phyloP scores from a whole-genome alignment of 2,329 filamentous ascomycete genomes.

The Parasarocladium wereldwijsianum region DNA sequence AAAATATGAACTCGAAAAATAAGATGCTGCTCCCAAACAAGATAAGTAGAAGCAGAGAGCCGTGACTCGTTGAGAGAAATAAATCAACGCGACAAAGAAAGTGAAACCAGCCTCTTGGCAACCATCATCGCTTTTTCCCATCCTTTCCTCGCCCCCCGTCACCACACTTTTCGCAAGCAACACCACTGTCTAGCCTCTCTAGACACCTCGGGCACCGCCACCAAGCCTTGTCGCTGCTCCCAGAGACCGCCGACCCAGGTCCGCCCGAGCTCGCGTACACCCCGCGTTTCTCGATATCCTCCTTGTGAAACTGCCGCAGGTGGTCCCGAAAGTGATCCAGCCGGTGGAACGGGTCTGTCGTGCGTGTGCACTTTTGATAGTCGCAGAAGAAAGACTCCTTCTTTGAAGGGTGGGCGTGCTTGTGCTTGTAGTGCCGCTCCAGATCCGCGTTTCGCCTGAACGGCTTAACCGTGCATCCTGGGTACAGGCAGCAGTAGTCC shows the following conservation, averaged over 20 bases:
- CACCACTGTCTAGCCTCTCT: too few relatives aligned
- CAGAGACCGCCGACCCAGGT: conserved; percentile 16
- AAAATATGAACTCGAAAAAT: too few relatives aligned
- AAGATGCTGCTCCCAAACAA: too few relatives aligned
- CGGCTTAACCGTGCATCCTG: conserved; percentile 26
- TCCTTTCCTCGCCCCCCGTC: too few relatives aligned
- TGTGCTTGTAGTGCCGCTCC: conserved; percentile 34
- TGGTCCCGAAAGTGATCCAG: conserved; percentile 44
- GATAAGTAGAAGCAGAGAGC: too few relatives aligned
- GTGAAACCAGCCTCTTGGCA: too few relatives aligned
- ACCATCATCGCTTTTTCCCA: too few relatives aligned
- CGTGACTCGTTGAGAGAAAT: too few relatives aligned
- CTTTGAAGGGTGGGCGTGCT: conserved; percentile 25
- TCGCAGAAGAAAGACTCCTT: conserved; percentile 34
- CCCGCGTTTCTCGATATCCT: conserved; percentile 34
- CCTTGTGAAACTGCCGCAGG: conserved; percentile 37
- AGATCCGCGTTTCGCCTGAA: conserved; percentile 41
- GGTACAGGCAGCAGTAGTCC: conserved; percentile 20
- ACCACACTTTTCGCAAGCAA: too few relatives aligned
- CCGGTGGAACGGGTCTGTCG: conserved; percentile 31
- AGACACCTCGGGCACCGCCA: conserved; percentile 4
- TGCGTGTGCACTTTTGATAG: conserved; percentile 32
- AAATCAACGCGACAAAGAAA: too few relatives aligned
- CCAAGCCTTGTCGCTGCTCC: conserved; percentile 1
- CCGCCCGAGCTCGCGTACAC: too few relatives aligned